Percentiles rank a stretch among this genome's conserved stretches.
These are phyloP conservation scores for Lactifluus hygrophoroides DNA, from an alignment of 768 basidiomycete genomes.

Conservation along the genomic window DNA sequence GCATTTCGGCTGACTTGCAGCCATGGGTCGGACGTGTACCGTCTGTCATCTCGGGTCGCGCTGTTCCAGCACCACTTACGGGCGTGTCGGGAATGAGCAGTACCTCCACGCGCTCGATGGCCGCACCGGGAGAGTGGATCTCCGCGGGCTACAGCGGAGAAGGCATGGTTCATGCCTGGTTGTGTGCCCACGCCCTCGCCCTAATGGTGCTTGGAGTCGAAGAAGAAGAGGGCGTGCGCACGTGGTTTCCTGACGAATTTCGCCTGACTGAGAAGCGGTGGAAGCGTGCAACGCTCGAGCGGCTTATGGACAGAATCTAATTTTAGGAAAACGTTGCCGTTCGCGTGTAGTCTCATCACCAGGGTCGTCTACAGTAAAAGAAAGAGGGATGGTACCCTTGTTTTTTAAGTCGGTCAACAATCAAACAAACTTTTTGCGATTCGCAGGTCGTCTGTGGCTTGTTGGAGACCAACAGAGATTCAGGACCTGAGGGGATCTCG, in stretches of 20 bases:
- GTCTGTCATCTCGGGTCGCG: constrained; percentile 33
- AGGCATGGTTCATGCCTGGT: constrained; percentile 67
- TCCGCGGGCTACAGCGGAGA: constrained; percentile 64
- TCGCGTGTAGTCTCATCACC: too few relatives aligned
- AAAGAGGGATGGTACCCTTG: too few relatives aligned
- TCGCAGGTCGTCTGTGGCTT: not conserved
- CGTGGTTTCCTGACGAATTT: constrained; percentile 45
- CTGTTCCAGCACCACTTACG: not conserved
- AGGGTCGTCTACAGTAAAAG: too few relatives aligned
- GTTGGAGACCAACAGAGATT: not conserved
- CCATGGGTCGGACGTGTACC: constrained; percentile 71
- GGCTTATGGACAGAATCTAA: constrained; percentile 22
- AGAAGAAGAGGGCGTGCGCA: constrained; percentile 25
- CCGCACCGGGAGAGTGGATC: constrained; percentile 58
- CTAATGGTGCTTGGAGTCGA: constrained; percentile 46
- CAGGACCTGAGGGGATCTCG: too few relatives aligned
- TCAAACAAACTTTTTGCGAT: not conserved
- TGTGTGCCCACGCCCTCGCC: constrained; percentile 50
- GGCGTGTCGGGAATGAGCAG: not conserved
- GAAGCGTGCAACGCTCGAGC: constrained; percentile 35
- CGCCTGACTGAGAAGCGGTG: constrained; percentile 42
- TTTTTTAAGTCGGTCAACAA: too few relatives aligned
- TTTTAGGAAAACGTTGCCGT: too few relatives aligned
- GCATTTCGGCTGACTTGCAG: constrained; percentile 47
- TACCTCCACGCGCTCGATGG: not conserved